Base-by-base conservation (phyloP, 176 grass and related monocot genomes). In the Musa troglodytarum region DNA sequence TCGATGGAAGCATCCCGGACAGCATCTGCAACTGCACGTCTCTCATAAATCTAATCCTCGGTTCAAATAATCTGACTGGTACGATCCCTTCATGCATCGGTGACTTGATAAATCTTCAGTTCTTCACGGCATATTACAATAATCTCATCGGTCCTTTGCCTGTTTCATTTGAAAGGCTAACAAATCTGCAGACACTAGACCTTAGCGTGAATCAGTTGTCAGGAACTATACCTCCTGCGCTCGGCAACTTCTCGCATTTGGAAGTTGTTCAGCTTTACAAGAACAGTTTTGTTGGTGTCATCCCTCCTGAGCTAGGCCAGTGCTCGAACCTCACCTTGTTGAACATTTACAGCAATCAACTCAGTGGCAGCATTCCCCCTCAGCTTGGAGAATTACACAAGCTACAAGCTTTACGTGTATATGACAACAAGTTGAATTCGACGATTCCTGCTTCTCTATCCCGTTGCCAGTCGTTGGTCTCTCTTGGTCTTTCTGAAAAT, bases 11-110 rank as follows among this genome's bases (percentile, higher is more conserved):
- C 54, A 88, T 93, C 67, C 93, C 93, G 0, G 16, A 82, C 63
- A n/a, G 77, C 55, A 82, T 97, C 68, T 97, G 93, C 90, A 80
- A 85, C 65, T 90, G 89, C 78, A 88, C 93, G 0, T 76, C 71
- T 51, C 71, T 92, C 61, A 58, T 20, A 54, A 80, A 54, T 26
- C 1, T 97, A 9, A 84, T 21, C n/a, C 8, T 85, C 9, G 4
- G 21, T 2, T 3, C 0, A 49, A 97, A 97, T 78, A 78, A 85
- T 68, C 82, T 97, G 74, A 92, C 82, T 25, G 93, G 90, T 12
- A 19, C 61, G 2, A 25, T 97, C 61, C 94, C 94, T 0, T 76
- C 77, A 0, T 93, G 90, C 83, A 87, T 97, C 0, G 94, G 94
- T 0, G 72, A 93, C 2, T 6, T 97, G 15, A 63, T 68, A 3